These are phyloP conservation scores for Kurtzmaniella quercitrusa DNA, from an alignment of 1,139 yeast genomes.

Conservation along the genomic window DNA sequence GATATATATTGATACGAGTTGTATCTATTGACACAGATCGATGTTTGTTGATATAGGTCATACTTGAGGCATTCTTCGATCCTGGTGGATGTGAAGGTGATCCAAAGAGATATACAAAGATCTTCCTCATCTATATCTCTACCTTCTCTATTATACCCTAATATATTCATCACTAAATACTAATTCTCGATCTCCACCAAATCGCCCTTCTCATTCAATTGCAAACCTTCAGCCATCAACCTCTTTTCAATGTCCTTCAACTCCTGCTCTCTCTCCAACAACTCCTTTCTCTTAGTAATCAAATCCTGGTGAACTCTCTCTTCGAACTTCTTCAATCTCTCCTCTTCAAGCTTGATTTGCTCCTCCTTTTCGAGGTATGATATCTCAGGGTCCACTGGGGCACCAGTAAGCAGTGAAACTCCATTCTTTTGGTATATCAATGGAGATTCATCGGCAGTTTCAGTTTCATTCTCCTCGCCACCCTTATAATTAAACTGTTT, in stretches of 20 bases:
- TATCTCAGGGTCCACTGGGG: constrained; percentile 31
- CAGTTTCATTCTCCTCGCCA: neutral
- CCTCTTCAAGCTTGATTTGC: constrained; percentile 77
- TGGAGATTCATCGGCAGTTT: constrained; percentile 2
- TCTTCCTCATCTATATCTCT: too few relatives aligned
- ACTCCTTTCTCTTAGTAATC: constrained; percentile 76
- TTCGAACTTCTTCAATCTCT: constrained; percentile 72
- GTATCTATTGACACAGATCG: too few relatives aligned
- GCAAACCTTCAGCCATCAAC: constrained; percentile 54
- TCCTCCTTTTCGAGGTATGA: constrained; percentile 67
- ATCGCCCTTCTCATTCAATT: constrained; percentile 40
- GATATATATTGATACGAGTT: too few relatives aligned
- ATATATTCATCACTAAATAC: neutral
- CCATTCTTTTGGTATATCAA: constrained; percentile 7
- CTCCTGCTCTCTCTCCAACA: constrained; percentile 85
- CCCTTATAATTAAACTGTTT: constrained; percentile 40
- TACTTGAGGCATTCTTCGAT: too few relatives aligned
- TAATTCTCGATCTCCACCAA: constrained; percentile 26
- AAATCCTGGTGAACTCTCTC: constrained; percentile 89
- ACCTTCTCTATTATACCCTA: too few relatives aligned
- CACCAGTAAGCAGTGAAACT: constrained; percentile 2
- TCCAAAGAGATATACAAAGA: too few relatives aligned
- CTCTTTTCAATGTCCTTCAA: constrained; percentile 77
- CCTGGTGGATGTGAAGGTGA: too few relatives aligned
- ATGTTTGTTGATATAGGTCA: too few relatives aligned